Percentiles rank a stretch among this genome's conserved stretches.
Evolutionary conservation across 2,329 filamentous ascomycete genomes (phyloP).

Genomic region (Aspergillus novofumigatus): DNA sequence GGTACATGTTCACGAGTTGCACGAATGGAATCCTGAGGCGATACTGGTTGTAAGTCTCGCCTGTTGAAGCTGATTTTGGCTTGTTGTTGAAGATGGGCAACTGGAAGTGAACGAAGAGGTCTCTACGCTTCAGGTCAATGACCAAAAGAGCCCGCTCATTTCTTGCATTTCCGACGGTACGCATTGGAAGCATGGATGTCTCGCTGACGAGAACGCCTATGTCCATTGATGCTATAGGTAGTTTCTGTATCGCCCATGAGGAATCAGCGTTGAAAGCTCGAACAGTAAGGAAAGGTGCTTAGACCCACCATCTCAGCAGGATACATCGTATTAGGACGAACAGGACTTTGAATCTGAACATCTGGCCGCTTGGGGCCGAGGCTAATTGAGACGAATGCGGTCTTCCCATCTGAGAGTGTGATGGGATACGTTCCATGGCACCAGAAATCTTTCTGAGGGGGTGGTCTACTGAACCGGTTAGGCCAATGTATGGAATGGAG

Average conservation of each 20-base stretch:
- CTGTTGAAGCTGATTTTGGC: not conserved
- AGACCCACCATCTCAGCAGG: constrained; percentile 35
- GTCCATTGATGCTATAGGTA: constrained; percentile 48
- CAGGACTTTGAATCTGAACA: constrained; percentile 30
- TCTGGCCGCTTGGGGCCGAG: constrained; percentile 21
- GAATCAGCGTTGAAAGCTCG: not conserved
- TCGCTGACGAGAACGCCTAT: constrained; percentile 59
- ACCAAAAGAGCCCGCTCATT: constrained; percentile 29
- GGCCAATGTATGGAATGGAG: not conserved
- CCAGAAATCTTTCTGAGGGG: constrained; percentile 54
- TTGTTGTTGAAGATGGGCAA: constrained; percentile 23
- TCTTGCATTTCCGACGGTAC: constrained; percentile 33
- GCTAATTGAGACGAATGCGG: constrained; percentile 16
- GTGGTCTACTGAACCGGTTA: constrained; percentile 38
- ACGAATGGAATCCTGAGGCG: constrained; percentile 45
- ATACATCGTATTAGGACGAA: constrained; percentile 28
- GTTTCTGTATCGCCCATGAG: constrained; percentile 26
- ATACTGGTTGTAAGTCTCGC: constrained; percentile 24
- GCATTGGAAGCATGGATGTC: constrained; percentile 58
- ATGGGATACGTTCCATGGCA: constrained; percentile 20
- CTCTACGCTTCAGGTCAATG: constrained; percentile 42
- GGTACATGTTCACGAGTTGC: constrained; percentile 39
- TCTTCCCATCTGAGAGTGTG: constrained; percentile 23
- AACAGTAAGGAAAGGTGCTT: not conserved
- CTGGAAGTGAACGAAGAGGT: constrained; percentile 45